Evolutionary conservation across 164 flowering plant genomes (phyloP).

Genomic region (Aristolochia fimbriata): DNA sequence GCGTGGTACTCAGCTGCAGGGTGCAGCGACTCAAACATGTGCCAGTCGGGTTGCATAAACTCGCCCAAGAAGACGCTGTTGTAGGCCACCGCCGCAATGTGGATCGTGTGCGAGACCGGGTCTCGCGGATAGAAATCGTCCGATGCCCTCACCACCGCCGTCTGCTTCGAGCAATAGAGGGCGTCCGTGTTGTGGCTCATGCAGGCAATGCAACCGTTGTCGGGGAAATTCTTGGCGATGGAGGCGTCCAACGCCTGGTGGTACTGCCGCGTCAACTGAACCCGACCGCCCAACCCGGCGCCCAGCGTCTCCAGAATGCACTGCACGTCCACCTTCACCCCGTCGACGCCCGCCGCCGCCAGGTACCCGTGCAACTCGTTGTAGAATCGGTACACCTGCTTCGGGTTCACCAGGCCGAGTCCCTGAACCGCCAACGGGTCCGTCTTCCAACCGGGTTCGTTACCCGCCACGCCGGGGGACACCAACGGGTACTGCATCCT

Average conservation of each 20-base stretch:
- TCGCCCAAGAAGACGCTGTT: slow-evolving; percentile 89
- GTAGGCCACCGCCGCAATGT: slow-evolving; percentile 90
- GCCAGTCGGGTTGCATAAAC: slow-evolving; percentile 97
- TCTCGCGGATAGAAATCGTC: slow-evolving; percentile 94
- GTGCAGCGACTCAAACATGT: slow-evolving; percentile 95
- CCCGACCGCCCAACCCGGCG: slow-evolving; percentile 76
- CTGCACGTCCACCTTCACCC: slow-evolving; percentile 96
- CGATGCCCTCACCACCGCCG: slow-evolving; percentile 86
- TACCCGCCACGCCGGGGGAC: slow-evolving; percentile 51
- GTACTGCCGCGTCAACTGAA: slow-evolving; percentile 67
- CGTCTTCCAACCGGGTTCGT: slow-evolving; percentile 63
- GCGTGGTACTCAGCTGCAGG: slow-evolving; percentile 93
- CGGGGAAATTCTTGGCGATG: slow-evolving; percentile 61
- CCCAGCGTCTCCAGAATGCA: slow-evolving; percentile 88
- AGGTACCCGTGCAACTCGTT: slow-evolving; percentile 69
- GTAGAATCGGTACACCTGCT: slow-evolving; percentile 54
- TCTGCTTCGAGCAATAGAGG: slow-evolving; percentile 75
- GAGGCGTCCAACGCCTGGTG: slow-evolving; percentile 93
- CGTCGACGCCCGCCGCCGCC: slow-evolving; percentile 74
- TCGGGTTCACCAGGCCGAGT: slow-evolving; percentile 67
- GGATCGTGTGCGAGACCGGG: slow-evolving; percentile 88
- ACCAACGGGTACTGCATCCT: slow-evolving; percentile 43
- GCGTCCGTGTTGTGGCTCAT: slow-evolving; percentile 98
- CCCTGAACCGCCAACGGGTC: slow-evolving; percentile 69
- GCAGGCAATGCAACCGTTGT: slow-evolving; percentile 85